phyloP scores from a whole-genome alignment of 2,329 filamentous ascomycete species.

The Cordyceps tenuipes region DNA sequence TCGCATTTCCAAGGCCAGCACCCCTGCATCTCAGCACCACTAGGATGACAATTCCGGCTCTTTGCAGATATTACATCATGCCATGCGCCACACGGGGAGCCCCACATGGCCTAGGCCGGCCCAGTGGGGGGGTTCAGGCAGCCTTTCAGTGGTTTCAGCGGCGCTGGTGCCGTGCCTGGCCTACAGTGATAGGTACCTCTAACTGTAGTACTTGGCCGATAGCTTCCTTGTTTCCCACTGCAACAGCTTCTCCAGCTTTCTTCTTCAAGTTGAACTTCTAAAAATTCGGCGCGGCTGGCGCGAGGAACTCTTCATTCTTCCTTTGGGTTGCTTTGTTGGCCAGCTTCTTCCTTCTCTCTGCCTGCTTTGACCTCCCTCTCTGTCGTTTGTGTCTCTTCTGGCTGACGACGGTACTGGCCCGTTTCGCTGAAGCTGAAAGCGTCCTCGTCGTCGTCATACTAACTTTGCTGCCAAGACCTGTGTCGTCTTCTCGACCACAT shows the following conservation, averaged over 20 bases:
- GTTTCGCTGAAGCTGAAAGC: constrained; percentile 1
- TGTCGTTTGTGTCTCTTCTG: background rate
- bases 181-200: too few relatives aligned
- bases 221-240: background rate
- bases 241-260: background rate
- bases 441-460: background rate
- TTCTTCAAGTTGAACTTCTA: background rate
- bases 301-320: background rate
- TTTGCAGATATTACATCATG: constrained; percentile 1
- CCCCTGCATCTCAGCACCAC: background rate
- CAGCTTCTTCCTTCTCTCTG: background rate
- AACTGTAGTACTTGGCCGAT: background rate
- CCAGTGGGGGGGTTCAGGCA: background rate
- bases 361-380: background rate
- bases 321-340: background rate
- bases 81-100: background rate
- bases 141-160: background rate
- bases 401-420: background rate
- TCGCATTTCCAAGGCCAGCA: background rate
- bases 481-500: background rate
- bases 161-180: background rate
- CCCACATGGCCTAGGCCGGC: background rate
- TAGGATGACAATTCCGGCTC: background rate
- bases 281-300: background rate
- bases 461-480: background rate